Base-by-base conservation (phyloP, 768 basidiomycete genomes). In the Trametes gibbosa region DNA sequence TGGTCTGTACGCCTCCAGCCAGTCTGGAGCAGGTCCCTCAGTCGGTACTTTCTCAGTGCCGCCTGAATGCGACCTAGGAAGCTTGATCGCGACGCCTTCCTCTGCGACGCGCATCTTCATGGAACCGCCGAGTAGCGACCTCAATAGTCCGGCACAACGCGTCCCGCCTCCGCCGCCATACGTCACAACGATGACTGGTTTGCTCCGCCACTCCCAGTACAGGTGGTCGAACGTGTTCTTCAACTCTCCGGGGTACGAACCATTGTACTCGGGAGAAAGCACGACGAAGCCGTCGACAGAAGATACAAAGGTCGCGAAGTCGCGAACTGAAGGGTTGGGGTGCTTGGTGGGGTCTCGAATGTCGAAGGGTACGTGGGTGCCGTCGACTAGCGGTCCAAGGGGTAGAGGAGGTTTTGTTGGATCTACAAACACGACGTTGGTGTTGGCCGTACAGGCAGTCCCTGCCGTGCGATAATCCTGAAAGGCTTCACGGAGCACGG, bases 141-240 rank as follows among this genome's bases (percentile, higher is more conserved):
- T 50, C 24, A 78, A 65, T 62, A 69, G 67, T 24, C 59, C 70
- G 12, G 63, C 64, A 25, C 59, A 61, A 45, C 72, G 69, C 0
- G 42, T 50, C 3, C 77, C 76, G 1, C 77, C 77, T 2, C 66
- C 61, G 29, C 68, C 68, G 9, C 75, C 77, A 50, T 72, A 74
- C 13, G 74, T 71, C 39, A 76, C 58, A 45, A 77, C 55, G 21
- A 65, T 29, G 19, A 70, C 70, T 0, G 74, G 74, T 64, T 75
- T 73, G 5, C 59, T 69, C 3, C 32, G 42, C 75, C 75, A 78
- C 58, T 78, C 77, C 61, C 68, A 58, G 66, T 70, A 77, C 24
- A 78, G 66, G 46, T 75, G 73, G 64, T 78, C 77, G 45, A 78
- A 51, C 16, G 74, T 69, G 61, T 75, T 74, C 65, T 78, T 78